Conservation (phyloP, 495 filamentous ascomycete genomes). For the Jackrogersella minutella region DNA sequence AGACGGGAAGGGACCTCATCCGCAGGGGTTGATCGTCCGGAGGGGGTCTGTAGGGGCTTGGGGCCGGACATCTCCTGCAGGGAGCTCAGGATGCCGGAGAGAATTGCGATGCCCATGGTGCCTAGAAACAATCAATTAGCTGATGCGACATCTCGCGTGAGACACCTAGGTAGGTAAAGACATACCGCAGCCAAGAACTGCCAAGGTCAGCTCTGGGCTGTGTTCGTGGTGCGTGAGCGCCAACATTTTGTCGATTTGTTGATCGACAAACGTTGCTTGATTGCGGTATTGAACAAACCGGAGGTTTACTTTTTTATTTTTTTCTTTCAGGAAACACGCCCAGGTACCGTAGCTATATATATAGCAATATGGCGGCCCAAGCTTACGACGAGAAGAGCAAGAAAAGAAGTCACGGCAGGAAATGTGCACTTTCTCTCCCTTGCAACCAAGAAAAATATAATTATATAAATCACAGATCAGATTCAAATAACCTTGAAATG, state of each 20-base stretch:
- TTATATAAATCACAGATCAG: slow-evolving; percentile 4
- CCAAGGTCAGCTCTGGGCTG: slow-evolving; percentile 66
- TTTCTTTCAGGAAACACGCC: neutral
- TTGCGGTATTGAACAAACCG: neutral
- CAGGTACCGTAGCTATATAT: neutral
- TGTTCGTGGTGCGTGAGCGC: slow-evolving; percentile 45
- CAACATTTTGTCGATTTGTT: slow-evolving; percentile 39
- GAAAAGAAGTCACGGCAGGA: no score
- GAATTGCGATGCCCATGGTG: slow-evolving; percentile 85
- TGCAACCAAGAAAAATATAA: neutral
- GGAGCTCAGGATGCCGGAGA: slow-evolving; percentile 78
- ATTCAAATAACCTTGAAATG: neutral
- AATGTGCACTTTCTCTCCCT: no score
- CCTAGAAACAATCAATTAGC: slow-evolving; percentile 53
- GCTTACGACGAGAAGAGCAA: neutral
- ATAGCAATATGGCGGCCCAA: neutral
- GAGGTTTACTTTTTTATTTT: neutral
- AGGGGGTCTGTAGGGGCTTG: slow-evolving; percentile 47
- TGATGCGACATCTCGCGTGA: neutral
- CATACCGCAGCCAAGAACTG: slow-evolving; percentile 77
- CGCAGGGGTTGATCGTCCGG: slow-evolving; percentile 60
- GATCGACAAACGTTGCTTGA: neutral
- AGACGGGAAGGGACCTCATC: slow-evolving; percentile 63
- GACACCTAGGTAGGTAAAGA: slow-evolving; percentile 19
- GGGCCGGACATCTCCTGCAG: slow-evolving; percentile 57